Percentiles rank a stretch among this genome's conserved stretches.
These are phyloP conservation scores for Wickerhamomyces hampshirensis DNA, from an alignment of 805 yeast species.

Conservation along the genomic window DNA sequence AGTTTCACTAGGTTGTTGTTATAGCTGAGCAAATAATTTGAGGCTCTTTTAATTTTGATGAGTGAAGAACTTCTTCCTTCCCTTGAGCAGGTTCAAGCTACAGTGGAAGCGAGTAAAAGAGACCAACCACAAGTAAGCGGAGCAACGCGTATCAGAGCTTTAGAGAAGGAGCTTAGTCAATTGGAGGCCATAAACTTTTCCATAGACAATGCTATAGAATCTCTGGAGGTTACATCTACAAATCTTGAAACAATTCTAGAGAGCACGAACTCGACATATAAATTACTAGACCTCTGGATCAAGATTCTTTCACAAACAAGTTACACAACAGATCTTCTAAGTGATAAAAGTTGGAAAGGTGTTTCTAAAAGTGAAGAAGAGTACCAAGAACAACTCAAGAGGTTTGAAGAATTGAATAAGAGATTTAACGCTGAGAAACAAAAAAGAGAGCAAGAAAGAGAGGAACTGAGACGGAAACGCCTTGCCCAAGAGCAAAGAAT, in stretches of 20 bases:
- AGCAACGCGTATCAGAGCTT: slow-evolving; percentile 14
- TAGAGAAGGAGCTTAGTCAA: slow-evolving; percentile 22
- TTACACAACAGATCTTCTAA: slow-evolving; percentile 44
- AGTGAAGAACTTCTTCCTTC: slow-evolving; percentile 12
- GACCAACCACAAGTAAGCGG: slow-evolving; percentile 15
- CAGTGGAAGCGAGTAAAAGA: slow-evolving; percentile 11
- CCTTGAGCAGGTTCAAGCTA: slow-evolving; percentile 6
- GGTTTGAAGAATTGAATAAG: slow-evolving; percentile 25
- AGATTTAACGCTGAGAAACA: slow-evolving; percentile 20
- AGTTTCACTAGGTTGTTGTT: too few species aligned
- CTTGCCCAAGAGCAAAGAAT: slow-evolving; percentile 15
- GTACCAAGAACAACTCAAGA: slow-evolving; percentile 22
- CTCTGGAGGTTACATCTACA: slow-evolving; percentile 16
- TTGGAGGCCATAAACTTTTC: slow-evolving; percentile 16
- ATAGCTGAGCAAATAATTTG: too few species aligned
- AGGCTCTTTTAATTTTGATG: too few species aligned
- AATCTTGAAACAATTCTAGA: slow-evolving; percentile 14
- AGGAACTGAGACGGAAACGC: slow-evolving; percentile 13
- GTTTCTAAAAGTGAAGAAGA: slow-evolving; percentile 20
- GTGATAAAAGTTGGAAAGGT: slow-evolving; percentile 38
- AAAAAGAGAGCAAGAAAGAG: slow-evolving; percentile 24
- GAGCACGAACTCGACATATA: slow-evolving; percentile 44
- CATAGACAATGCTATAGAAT: slow-evolving; percentile 18
- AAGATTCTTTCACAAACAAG: slow-evolving; percentile 58
- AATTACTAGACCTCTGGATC: slow-evolving; percentile 54